A percentile compares a stretch with the other conserved stretches of the same genome.
Evolutionary conservation across 2,329 filamentous ascomycete species (phyloP).

Genomic region (Herpotrichia juniperi): DNA sequence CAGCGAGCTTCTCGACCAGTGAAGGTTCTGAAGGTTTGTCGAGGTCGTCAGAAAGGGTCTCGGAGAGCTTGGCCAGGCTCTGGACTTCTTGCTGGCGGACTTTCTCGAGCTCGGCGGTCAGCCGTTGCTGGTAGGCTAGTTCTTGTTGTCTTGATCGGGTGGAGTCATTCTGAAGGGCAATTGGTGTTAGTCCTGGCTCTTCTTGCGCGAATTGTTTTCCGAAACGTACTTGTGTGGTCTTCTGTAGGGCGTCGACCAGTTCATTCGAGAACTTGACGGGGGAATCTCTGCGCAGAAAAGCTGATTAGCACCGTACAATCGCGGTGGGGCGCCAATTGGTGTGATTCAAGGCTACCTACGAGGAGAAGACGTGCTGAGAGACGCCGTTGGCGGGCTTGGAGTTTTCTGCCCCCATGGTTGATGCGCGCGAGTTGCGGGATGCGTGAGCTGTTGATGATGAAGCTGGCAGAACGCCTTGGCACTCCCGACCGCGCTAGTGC

Average conservation of each 20-base stretch:
- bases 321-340: conserved; percentile 28
- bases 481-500: conserved; percentile 18
- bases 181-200: not conserved
- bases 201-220: no score
- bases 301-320: conserved; percentile 33
- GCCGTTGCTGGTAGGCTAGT: conserved; percentile 85
- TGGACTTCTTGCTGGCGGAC: conserved; percentile 74
- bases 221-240: conserved; percentile 76
- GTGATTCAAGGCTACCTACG: conserved; percentile 51
- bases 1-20: conserved; percentile 44
- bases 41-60: conserved; percentile 62
- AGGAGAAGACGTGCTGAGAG: conserved; percentile 66
- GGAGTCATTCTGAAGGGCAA: conserved; percentile 76
- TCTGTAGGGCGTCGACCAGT: conserved; percentile 81
- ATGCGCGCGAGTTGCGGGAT: conserved; percentile 25
- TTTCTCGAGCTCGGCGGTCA: conserved; percentile 81
- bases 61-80: conserved; percentile 71
- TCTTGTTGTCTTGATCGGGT: conserved; percentile 84
- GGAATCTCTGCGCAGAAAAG: conserved; percentile 57
- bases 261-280: conserved; percentile 78
- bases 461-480: conserved; percentile 37
- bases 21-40: conserved; percentile 38
- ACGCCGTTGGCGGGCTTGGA: conserved; percentile 63
- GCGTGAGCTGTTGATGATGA: conserved; percentile 32
- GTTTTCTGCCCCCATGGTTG: conserved; percentile 65